Base-by-base conservation (phyloP, 805 yeast genomes). In the Candida argentea region DNA sequence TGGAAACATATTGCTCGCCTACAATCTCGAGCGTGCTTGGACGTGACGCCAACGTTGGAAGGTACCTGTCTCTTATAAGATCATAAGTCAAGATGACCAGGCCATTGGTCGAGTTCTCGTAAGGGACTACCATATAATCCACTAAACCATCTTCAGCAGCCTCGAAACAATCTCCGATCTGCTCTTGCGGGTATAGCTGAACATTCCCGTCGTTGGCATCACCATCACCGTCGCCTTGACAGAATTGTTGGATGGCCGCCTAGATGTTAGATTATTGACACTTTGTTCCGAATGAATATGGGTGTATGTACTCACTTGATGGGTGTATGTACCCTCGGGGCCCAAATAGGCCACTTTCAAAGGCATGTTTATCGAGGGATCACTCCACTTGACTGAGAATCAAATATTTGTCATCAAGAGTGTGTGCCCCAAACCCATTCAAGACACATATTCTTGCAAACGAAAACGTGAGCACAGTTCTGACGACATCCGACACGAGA, bases 81-180 rank as follows among this genome's bases (percentile, higher is more conserved):
- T 86, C 95, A 48, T 83, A 77, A 0, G 95, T 83, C 45, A 78
- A 71, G 2, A 77, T 81, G 5, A 91, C 98, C 39, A 80, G 87
- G 0, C 98, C 98, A 51, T 89, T 91, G 2, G 96, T 80, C 3
- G 96, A 86, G 56, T 89, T 89, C 44, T 89, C 96, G 40, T 84
- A 71, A 1, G 98, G 98, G 2, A 91, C 80, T 7, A 86, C 79
- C 0, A 89, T 76, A 44, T 61, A 76, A 29, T 75, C 76, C n/a
- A 74, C 75, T 3, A 43, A 40, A 12, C 55, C 55, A 3, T 51
- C 39, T 19, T 65, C 51, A 6, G 79, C 54, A 1, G 59, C 49
- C 26, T 63, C 58, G 48, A 89, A 81, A 46, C 96, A 89, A 14
- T 71, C 73, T 10, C 55, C 56, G 15, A 72, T 72, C 5, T 65